A percentile compares a stretch with the other conserved stretches of the same genome.
Evolutionary conservation across 345 rosid genomes (phyloP).

Genomic region (Lepidium sativum): DNA sequence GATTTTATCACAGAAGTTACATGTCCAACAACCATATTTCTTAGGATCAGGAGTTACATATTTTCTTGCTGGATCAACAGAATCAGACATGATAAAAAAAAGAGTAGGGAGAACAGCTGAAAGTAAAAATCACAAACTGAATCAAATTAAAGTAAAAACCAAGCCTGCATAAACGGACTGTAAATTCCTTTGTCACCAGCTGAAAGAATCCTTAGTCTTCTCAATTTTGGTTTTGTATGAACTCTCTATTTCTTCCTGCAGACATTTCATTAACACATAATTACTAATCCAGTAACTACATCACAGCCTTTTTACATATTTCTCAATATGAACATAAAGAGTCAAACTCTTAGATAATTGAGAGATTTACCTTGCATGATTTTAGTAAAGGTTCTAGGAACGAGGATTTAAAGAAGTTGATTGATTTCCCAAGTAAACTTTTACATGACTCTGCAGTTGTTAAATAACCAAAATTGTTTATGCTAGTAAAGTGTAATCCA

Average conservation of each 20-base stretch:
- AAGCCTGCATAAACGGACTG: neutral
- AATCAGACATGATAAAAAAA: too few species aligned
- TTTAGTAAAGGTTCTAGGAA: slow-evolving; percentile 76
- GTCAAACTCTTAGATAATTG: neutral
- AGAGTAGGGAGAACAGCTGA: too few species aligned
- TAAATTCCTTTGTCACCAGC: slow-evolving; percentile 36
- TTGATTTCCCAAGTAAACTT: slow-evolving; percentile 68
- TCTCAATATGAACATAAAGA: neutral
- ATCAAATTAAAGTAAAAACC: neutral
- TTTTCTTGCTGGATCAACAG: too few species aligned
- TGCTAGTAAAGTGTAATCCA: neutral
- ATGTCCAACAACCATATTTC: too few species aligned
- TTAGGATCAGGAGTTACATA: too few species aligned
- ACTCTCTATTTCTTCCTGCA: slow-evolving; percentile 74
- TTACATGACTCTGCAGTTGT: slow-evolving; percentile 47
- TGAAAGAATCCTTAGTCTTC: slow-evolving; percentile 51
- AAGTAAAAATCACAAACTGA: too few species aligned
- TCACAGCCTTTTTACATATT: neutral
- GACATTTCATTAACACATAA: slow-evolving; percentile 5
- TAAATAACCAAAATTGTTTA: neutral
- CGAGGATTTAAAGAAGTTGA: slow-evolving; percentile 68
- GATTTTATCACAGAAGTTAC: too few species aligned
- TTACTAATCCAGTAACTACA: neutral
- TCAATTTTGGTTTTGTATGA: slow-evolving; percentile 47
- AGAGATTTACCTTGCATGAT: slow-evolving; percentile 70